Percentiles rank a stretch among this genome's conserved stretches.
These are phyloP conservation scores for Ophiocordyceps camponoti-saundersi DNA, from an alignment of 2,329 filamentous ascomycete genomes.

Conservation along the genomic window DNA sequence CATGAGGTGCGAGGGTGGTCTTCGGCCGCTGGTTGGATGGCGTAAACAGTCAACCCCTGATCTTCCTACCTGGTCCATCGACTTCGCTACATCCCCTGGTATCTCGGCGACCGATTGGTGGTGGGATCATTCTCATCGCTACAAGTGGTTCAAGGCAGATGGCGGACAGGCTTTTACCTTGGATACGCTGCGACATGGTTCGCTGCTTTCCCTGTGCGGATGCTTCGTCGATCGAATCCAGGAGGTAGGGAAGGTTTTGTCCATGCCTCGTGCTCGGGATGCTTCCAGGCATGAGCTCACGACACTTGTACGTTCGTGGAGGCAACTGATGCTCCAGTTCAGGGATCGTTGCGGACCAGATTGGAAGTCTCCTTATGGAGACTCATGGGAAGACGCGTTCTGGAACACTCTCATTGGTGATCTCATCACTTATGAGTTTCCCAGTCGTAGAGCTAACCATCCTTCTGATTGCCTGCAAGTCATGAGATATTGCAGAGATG, in stretches of 20 bases:
- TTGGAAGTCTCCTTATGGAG: neutral
- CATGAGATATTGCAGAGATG: neutral
- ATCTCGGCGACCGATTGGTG: too few species aligned
- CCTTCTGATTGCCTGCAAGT: neutral
- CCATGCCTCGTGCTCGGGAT: too few species aligned
- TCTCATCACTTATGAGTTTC: neutral
- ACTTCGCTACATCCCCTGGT: too few species aligned
- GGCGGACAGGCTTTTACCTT: too few species aligned
- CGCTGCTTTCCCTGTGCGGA: too few species aligned
- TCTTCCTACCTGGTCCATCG: neutral
- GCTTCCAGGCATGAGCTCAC: neutral
- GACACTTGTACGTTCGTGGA: neutral
- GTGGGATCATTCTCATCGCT: too few species aligned
- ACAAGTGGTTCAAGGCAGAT: too few species aligned
- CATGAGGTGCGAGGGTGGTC: neutral
- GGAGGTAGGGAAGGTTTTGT: too few species aligned
- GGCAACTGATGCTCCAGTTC: neutral
- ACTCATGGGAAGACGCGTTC: neutral
- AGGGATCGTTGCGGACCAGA: neutral
- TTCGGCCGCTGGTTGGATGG: neutral
- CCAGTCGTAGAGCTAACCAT: too few species aligned
- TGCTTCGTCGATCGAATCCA: too few species aligned
- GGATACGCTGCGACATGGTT: too few species aligned
- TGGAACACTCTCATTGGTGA: neutral
- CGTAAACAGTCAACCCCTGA: neutral